Conservation (phyloP, 345 rosid genomes). For the Gossypium mustelinum region DNA sequence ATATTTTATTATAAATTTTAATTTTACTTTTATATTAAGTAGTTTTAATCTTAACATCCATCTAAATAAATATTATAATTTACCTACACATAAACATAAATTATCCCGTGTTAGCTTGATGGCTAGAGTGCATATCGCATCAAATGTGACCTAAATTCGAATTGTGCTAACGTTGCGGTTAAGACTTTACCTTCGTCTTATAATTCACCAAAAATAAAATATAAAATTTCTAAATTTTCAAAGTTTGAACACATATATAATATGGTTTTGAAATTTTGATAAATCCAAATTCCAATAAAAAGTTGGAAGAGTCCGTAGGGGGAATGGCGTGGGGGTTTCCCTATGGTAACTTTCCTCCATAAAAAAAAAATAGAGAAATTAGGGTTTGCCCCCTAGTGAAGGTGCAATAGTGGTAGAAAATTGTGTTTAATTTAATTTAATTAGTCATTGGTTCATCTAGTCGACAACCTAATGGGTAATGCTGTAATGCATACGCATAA, state of each 20-base stretch:
- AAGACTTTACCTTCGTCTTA: rapidly evolving
- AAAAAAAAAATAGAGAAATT: not conserved
- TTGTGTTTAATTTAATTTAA: not conserved
- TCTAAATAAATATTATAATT: too few relatives aligned
- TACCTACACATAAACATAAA: too few relatives aligned
- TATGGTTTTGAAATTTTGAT: too few relatives aligned
- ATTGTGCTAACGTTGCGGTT: rapidly evolving
- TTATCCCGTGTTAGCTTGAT: rapidly evolving
- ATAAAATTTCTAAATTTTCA: too few relatives aligned
- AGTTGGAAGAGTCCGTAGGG: not conserved
- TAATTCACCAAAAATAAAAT: too few relatives aligned
- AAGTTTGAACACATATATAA: too few relatives aligned
- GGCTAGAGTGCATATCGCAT: rapidly evolving
- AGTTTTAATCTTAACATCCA: too few relatives aligned
- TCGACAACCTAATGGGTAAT: not conserved
- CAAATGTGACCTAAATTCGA: rapidly evolving
- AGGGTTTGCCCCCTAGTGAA: conserved; percentile 13
- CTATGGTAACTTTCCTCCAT: not conserved
- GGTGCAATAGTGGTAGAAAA: not conserved
- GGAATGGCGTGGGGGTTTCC: not conserved
- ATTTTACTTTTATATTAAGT: too few relatives aligned
- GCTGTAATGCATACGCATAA: not conserved
- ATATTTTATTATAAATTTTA: too few relatives aligned
- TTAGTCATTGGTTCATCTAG: not conserved
- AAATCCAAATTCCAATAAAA: too few relatives aligned